Base-by-base conservation (phyloP, 768 basidiomycete species). In the Termitomyces sp. region DNA sequence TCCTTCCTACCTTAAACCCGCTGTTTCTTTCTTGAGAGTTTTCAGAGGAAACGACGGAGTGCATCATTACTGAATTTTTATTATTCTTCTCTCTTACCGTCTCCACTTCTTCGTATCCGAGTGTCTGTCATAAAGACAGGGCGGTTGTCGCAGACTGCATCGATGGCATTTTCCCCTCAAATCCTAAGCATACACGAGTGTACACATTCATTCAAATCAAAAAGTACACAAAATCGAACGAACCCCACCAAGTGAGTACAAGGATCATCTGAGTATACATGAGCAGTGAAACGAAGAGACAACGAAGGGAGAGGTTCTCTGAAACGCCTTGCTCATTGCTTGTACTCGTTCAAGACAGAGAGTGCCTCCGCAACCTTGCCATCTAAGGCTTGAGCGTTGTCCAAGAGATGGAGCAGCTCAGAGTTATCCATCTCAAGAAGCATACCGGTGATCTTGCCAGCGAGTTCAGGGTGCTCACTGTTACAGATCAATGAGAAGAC, bases 391-490 rank as follows among this genome's bases (percentile, higher is more conserved):
- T 93, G 91, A 21, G 77, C 74, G 53, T 84, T 75, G 58, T 96
- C 93, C 63, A 98, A 74, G 48, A 99, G 82, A 73, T 91, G 87
- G 28, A 98, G 75, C 49, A 99, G 80, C 73, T 98, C 97, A 46
- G 79, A 67, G 74, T 96, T 96, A 71, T 98, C 95, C 96, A 99
- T 98, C 83, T 99, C 95, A 60, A 98, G 83, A 66, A 98, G 78
- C 95, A 98, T 98, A 54, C 93, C 95, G 43, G 95, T 98, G 71
- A 98, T 97, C 81, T 98, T 98, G 58, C 97, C 97, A 61, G 97
- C 94, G 67, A 97, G 77, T 21, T 96, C 95, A 55, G 94, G 92
- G 65, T 98, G 87, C 55, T 85, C 69, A 22, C 87, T 92, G 67
- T 45, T 41, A 10, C 15, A 56, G 47, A 19, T 54, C 24, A 26